Percentiles rank a stretch among this genome's conserved stretches.
phyloP scores from a whole-genome alignment of 345 rosid genomes.

The Bretschneidera sinensis region DNA sequence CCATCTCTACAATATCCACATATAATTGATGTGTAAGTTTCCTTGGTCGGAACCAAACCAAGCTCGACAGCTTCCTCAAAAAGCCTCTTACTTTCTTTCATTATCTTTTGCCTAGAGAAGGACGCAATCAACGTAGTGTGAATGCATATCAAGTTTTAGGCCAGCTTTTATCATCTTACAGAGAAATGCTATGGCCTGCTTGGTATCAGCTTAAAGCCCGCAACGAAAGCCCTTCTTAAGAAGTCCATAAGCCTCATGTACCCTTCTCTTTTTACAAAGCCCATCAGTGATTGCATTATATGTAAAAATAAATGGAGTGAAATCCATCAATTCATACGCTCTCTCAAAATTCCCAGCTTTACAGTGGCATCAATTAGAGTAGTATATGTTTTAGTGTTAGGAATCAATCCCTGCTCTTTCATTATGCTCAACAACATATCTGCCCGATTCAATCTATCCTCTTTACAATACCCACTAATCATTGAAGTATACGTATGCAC shows the following conservation, averaged over 20 bases:
- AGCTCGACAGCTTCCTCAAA: conserved; percentile 40
- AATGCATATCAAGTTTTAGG: conserved; percentile 53
- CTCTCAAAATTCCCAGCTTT: conserved; percentile 65
- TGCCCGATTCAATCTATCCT: conserved; percentile 69
- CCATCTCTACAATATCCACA: conserved; percentile 66
- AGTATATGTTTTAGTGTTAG: conserved; percentile 69
- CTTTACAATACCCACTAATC: conserved; percentile 82
- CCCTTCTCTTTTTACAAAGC: conserved; percentile 63
- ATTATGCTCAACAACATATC: conserved; percentile 80
- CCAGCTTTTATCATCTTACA: conserved; percentile 66
- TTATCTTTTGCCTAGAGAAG: conserved; percentile 59
- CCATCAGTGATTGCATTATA: conserved; percentile 57
- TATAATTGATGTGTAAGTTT: conserved; percentile 85
- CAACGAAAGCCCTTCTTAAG: conserved; percentile 38
- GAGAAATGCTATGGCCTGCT: conserved; percentile 48
- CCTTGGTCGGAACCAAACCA: conserved; percentile 72
- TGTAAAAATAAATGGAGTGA: conserved; percentile 54
- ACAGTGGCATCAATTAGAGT: conserved; percentile 64
- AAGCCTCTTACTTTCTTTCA: conserved; percentile 66
- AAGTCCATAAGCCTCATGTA: conserved; percentile 55
- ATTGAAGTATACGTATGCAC: conserved; percentile 75
- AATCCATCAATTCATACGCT: conserved; percentile 65
- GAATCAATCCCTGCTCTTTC: conserved; percentile 78
- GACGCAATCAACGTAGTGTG: conserved; percentile 58
- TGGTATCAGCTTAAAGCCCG: conserved; percentile 63